Evolutionary conservation across 2,329 filamentous ascomycete genomes (phyloP).

Genomic region (Cytospora piceae): DNA sequence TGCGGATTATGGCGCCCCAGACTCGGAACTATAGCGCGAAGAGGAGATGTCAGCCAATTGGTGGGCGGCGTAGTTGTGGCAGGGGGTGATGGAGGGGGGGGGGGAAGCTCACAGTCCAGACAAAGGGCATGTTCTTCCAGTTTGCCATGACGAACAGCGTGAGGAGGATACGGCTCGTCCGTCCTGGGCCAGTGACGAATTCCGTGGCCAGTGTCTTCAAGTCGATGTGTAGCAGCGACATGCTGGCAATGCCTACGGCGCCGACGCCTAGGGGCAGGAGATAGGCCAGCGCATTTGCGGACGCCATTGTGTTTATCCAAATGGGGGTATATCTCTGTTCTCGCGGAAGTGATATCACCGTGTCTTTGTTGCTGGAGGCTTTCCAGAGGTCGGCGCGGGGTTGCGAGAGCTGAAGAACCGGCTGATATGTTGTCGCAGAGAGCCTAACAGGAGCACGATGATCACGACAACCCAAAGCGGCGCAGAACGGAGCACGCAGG

Average conservation of each 20-base stretch:
- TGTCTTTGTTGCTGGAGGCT: background rate
- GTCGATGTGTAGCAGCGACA: conserved; percentile 48
- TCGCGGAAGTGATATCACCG: background rate
- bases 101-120: conserved; percentile 69
- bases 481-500: conserved; percentile 46
- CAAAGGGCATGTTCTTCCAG: conserved; percentile 73
- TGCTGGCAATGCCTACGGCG: conserved; percentile 49
- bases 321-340: background rate
- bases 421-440: conserved; percentile 39
- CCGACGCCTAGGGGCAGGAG: conserved; percentile 48
- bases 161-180: conserved; percentile 56
- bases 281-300: conserved; percentile 25
- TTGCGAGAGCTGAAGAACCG: conserved; percentile 7
- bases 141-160: conserved; percentile 65
- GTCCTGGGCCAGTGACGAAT: conserved; percentile 59
- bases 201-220: conserved; percentile 43
- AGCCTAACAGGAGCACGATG: conserved; percentile 41
- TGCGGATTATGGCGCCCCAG: conserved; percentile 42
- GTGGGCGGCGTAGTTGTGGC: background rate
- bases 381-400: background rate
- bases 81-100: conserved; percentile 1
- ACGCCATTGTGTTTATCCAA: conserved; percentile 21
- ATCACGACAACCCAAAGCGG: conserved; percentile 50
- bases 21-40: conserved; percentile 38
- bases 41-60: background rate